Evolutionary conservation across 2,329 filamentous ascomycete genomes (phyloP), one percentile per base, ranked within the genome.

Genomic region (Tricladium varicosporioides): DNA sequence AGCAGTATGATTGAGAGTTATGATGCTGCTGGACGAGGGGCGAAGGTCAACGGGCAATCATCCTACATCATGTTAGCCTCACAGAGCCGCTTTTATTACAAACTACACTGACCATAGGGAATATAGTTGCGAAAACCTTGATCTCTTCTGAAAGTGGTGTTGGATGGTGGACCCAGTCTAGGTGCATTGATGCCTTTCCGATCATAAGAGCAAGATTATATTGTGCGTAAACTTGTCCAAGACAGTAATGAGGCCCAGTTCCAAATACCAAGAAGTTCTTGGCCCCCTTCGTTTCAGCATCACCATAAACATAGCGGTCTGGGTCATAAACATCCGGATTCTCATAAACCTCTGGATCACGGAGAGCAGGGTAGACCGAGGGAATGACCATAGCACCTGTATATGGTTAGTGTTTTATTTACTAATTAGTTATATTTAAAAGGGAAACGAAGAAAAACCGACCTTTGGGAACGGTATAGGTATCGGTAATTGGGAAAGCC

Each of bases 191-290:
- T 8, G 92, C 92, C 81, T 94, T 96, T 71, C 92, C 92, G 69
- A 96, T 82, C 81, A 96, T 89, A 48, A 91, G 84, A 70, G 90
- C 93, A 67, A 99, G 78, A 75, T 96, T 96, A 60, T 92, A 80
- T 73, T 91, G 87, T 8, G 92, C 94, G 70, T 97, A 99, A 46
- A 87, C 87, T 78, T 97, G 93, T 52, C 93, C 94, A 36, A 97
- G 81, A 74, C 94, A 99, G 79, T 97, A 96, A 76, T 97, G 94
- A 67, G 94, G 91, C 7, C 94, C 94, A 15, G 90, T 92, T 68
- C 94, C 94, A 67, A 99, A 97, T 15, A 97, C 92, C 51, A 99
- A 82, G 80, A 87, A 97, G 80, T 97, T 99, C 87, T 97, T 97
- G 71, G 87, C 78, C 40, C 85, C 85, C 76, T 86, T 88, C 64